Percentiles rank a stretch among this genome's conserved stretches.
Evolutionary conservation across 2,329 filamentous ascomycete genomes (phyloP).

Genomic region (Penicillium polonicum): DNA sequence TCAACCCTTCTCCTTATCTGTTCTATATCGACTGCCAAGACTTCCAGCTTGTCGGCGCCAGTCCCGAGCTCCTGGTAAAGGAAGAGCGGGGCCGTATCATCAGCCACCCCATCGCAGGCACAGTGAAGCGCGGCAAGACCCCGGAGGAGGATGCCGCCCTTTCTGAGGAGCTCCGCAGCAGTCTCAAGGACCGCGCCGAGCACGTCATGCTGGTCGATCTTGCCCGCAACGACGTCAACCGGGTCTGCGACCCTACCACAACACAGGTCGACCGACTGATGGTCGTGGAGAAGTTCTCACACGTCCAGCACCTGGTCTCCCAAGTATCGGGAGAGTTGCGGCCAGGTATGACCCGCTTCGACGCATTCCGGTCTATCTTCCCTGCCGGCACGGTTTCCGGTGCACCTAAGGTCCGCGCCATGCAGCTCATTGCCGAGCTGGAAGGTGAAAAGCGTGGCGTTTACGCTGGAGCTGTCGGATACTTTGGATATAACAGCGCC

Average conservation of each 20-base stretch:
- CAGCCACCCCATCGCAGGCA: constrained; percentile 95
- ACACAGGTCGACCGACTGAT: constrained; percentile 91
- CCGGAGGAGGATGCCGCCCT: constrained; percentile 77
- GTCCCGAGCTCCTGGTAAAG: constrained; percentile 92
- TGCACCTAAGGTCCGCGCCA: constrained; percentile 91
- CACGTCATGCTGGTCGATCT: constrained; percentile 98
- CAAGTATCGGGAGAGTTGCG: constrained; percentile 92
- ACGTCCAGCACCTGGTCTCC: constrained; percentile 95
- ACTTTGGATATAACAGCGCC: constrained; percentile 84
- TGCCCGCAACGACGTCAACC: constrained; percentile 93
- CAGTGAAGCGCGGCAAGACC: constrained; percentile 80
- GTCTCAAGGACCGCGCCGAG: constrained; percentile 87
- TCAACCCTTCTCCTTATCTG: constrained; percentile 95
- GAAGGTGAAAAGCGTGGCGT: constrained; percentile 92
- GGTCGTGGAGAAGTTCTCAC: constrained; percentile 91
- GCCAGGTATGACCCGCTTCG: constrained; percentile 80
- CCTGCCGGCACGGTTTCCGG: constrained; percentile 94
- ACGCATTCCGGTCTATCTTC: constrained; percentile 95
- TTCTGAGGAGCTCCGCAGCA: constrained; percentile 72
- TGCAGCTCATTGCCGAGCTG: constrained; percentile 94
- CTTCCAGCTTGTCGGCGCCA: constrained; percentile 94
- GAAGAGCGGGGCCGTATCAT: constrained; percentile 82
- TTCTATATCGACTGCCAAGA: constrained; percentile 91
- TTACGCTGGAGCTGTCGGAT: constrained; percentile 94
- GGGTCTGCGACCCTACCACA: constrained; percentile 85